Evolutionary conservation across 768 basidiomycete genomes (phyloP).

Genomic region (Tricholoma furcatifolium): DNA sequence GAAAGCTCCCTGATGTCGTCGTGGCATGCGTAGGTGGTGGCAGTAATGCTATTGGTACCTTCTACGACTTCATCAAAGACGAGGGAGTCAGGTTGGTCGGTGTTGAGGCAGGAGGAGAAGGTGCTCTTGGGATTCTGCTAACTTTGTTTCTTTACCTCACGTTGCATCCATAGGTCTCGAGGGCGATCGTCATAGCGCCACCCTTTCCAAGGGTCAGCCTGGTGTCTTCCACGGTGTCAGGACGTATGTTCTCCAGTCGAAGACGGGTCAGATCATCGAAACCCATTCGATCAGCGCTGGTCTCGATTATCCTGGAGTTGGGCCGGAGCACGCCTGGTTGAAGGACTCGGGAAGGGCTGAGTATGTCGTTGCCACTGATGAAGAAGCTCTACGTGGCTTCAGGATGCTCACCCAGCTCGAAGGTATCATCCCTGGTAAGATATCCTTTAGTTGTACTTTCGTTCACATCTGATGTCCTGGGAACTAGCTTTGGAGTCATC

Average conservation of each 20-base stretch:
- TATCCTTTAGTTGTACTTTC: not conserved
- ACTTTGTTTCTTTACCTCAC: conserved; percentile 1
- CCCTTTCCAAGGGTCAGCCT: conserved; percentile 85
- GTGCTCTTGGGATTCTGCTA: conserved; percentile 32
- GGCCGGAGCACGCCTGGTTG: conserved; percentile 97
- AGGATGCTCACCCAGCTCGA: conserved; percentile 88
- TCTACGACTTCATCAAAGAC: conserved; percentile 94
- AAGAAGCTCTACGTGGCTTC: conserved; percentile 92
- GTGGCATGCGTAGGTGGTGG: conserved; percentile 99
- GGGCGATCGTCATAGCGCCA: conserved; percentile 88
- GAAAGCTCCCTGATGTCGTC: conserved; percentile 91
- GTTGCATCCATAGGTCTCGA: conserved; percentile 58
- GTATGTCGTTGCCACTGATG: conserved; percentile 91
- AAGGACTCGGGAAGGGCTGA: conserved; percentile 94
- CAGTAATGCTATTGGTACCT: conserved; percentile 96
- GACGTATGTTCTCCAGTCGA: conserved; percentile 91
- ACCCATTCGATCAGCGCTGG: conserved; percentile 98
- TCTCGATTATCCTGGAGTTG: conserved; percentile 95
- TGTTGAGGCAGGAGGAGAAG: conserved; percentile 98
- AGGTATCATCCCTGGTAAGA: conserved; percentile 92
- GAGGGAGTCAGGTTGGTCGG: conserved; percentile 84
- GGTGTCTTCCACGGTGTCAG: conserved; percentile 96
- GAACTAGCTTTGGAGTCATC: conserved; percentile 84
- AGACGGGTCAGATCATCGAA: conserved; percentile 91
- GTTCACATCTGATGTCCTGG: conserved; percentile 1